phyloP scores from a whole-genome alignment of 257 asterid species.

The Marsdenia floribunda region DNA sequence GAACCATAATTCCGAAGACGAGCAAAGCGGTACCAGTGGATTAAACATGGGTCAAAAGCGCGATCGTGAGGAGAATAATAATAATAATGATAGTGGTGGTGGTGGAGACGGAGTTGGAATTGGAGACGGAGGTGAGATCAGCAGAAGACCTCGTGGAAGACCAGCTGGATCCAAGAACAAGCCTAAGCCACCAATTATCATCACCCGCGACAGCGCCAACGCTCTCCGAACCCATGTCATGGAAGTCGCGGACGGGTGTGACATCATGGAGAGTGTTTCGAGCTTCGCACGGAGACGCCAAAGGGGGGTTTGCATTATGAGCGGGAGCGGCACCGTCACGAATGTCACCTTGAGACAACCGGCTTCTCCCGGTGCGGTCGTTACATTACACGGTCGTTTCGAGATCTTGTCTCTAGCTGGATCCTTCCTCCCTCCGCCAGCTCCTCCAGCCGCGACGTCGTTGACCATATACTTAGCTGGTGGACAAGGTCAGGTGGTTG shows the following conservation, averaged over 20 bases:
- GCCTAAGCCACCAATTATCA: conserved; percentile 84
- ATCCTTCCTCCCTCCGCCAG: conserved; percentile 89
- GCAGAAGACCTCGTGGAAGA: conserved; percentile 68
- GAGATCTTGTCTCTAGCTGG: conserved; percentile 81
- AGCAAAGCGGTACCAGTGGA: conserved; percentile 62
- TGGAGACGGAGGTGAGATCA: conserved; percentile 39
- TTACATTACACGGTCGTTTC: conserved; percentile 75
- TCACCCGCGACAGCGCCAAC: conserved; percentile 83
- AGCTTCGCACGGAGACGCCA: conserved; percentile 75
- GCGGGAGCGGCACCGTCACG: conserved; percentile 72
- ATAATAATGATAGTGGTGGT: conserved; percentile 14
- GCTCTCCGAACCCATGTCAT: conserved; percentile 91
- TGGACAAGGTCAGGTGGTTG: conserved; percentile 94
- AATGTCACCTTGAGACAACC: conserved; percentile 83
- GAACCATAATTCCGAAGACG: conserved; percentile 51
- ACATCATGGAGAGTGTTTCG: conserved; percentile 66
- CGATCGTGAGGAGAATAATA: conserved; percentile 37
- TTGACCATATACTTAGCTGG: conserved; percentile 77
- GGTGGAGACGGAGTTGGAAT: conserved; percentile 14
- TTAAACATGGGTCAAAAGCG: conserved; percentile 48
- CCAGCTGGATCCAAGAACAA: conserved; percentile 93
- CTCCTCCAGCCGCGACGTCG: conserved; percentile 67
- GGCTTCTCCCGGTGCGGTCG: conserved; percentile 67
- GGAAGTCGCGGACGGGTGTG: conserved; percentile 83
- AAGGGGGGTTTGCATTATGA: conserved; percentile 84